A percentile compares a stretch with the other conserved stretches of the same genome.
These are phyloP conservation scores for Corniculantispora saksenae DNA, from an alignment of 2,329 filamentous ascomycete genomes.

Conservation along the genomic window DNA sequence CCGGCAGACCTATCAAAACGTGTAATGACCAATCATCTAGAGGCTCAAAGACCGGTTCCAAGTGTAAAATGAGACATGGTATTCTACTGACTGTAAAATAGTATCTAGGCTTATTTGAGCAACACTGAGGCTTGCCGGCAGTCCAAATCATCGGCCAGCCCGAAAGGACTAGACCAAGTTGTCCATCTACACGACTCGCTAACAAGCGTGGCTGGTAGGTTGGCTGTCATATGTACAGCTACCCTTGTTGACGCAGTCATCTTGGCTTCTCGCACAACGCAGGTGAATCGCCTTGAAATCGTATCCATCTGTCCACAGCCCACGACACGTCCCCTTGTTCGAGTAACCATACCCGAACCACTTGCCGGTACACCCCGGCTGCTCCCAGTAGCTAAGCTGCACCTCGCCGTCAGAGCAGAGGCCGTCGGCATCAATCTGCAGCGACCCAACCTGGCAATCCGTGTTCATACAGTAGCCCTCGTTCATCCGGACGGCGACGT, in stretches of 20 bases:
- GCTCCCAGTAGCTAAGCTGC: background rate
- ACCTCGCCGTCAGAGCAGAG: background rate
- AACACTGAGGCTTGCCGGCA: too few relatives aligned
- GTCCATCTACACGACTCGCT: too few relatives aligned
- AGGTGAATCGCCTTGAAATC: background rate
- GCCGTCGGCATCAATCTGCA: background rate
- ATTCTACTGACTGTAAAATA: too few relatives aligned
- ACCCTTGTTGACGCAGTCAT: background rate
- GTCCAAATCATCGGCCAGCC: too few relatives aligned
- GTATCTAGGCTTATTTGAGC: too few relatives aligned
- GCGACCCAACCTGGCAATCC: background rate
- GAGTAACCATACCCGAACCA: background rate
- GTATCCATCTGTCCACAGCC: background rate
- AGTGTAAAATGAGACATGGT: too few relatives aligned
- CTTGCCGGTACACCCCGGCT: background rate
- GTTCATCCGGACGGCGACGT: background rate
- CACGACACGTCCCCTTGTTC: background rate
- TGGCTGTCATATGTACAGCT: background rate
- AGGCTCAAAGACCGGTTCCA: too few relatives aligned
- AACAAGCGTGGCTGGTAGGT: too few relatives aligned
- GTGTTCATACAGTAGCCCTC: background rate
- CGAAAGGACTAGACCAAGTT: too few relatives aligned
- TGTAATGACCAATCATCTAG: too few relatives aligned
- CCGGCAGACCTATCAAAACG: too few relatives aligned
- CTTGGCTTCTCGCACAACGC: background rate